Conservation (phyloP, 257 asterid species). For the Cruciata laevipes region DNA sequence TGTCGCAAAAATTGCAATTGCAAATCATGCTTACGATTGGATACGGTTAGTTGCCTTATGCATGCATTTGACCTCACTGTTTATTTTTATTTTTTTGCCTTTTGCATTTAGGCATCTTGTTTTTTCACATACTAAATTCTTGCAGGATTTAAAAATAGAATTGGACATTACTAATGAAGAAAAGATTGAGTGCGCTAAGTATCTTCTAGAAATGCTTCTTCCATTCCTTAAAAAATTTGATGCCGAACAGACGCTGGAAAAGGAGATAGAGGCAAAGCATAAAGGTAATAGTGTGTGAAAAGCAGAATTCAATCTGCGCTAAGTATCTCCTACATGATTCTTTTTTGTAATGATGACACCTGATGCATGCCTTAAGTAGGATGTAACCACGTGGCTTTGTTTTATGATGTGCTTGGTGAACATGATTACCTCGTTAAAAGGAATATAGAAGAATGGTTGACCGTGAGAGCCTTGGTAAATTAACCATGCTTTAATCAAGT, state of each 20-base stretch:
- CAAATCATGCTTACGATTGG: conserved; percentile 74
- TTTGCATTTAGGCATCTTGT: not conserved
- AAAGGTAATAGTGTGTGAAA: conserved; percentile 33
- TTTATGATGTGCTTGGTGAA: not conserved
- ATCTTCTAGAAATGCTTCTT: conserved; percentile 51
- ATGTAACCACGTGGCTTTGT: not conserved
- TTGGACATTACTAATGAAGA: conserved; percentile 29
- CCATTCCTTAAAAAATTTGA: conserved; percentile 57
- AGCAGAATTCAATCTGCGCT: not conserved
- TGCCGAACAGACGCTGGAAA: conserved; percentile 57
- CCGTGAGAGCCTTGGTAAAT: not conserved
- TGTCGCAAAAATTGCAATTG: conserved; percentile 80
- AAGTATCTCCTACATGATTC: not conserved
- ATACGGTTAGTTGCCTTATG: conserved; percentile 40
- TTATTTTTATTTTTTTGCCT: not conserved
- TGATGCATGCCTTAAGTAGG: not conserved
- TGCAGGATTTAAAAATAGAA: conserved; percentile 41
- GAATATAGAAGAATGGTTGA: too few relatives aligned
- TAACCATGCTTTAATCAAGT: too few relatives aligned
- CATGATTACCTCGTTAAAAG: not conserved
- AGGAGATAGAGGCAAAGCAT: conserved; percentile 53
- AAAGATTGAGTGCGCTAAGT: conserved; percentile 41
- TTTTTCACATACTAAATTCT: not conserved
- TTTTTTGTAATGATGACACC: not conserved
- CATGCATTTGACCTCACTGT: conserved; percentile 5